Evolutionary conservation across 768 basidiomycete species (phyloP), one percentile per base, ranked within the genome.

Genomic region (Wakefieldia striispora): DNA sequence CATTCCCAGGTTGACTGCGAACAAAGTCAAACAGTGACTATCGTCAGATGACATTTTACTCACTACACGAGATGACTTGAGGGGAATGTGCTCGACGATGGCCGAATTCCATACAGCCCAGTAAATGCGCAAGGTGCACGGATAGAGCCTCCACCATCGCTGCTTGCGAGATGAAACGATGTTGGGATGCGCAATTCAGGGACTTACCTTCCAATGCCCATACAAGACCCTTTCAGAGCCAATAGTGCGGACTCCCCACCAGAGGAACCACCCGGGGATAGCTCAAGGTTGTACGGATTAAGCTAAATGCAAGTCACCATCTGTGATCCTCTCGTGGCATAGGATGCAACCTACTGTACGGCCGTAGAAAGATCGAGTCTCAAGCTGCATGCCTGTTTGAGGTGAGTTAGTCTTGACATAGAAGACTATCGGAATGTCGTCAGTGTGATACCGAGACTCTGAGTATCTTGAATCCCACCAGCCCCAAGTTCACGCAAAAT

Each of bases 211-310:
- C 77, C 75, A 20, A 78, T 61, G 7, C 79, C 75, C 24, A 80
- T 52, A 24, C 72, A 72, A 19, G 71, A 68, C 27, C 78, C 78
- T 31, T 70, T 71, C 45, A 80, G 52, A 4, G 76, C 76, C 2
- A 80, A 45, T 1, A 80, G 56, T 0, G 80, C 76, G 6, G 70
- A 68, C 59, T 79, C 80, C 27, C 80, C 80, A 7, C 80, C 80
- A 2, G 74, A 75, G 10, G 77, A 78, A n/a, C 80, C 80, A 12
- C 80, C 80, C 1, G 71, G 60, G 0, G 74, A 76, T 20, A 78
- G 59, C 10, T 63, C 41, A 2, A 70, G 63, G 52, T 79, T 78
- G 61, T 66, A 60, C 1, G 80, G 80, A 48, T 81, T 78, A 26
- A 68, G 57, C 39, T 78, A 65, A 36, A 41, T 40, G 20, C n/a